Conservation (phyloP, 192 early-diverging fungal species). For the Coemansia asiatica region DNA sequence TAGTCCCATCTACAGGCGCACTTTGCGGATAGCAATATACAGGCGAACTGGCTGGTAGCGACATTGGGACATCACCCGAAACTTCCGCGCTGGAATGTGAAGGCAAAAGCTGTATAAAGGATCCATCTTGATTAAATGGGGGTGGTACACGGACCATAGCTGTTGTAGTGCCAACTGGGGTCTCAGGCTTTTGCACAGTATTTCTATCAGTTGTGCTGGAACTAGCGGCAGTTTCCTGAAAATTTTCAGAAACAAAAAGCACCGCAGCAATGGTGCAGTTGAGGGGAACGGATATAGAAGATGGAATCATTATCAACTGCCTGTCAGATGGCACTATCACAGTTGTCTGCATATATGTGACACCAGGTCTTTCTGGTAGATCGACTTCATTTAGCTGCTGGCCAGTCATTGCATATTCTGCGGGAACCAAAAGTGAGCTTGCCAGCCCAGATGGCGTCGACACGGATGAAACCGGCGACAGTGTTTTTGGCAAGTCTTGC, state of each 20-base stretch:
- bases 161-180: neutral
- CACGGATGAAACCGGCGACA: neutral
- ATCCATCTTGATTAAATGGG: neutral
- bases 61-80: neutral
- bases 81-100: neutral
- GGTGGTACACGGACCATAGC: neutral
- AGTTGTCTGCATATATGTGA: slow-evolving; percentile 19
- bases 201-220: neutral
- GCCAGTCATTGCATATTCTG: slow-evolving; percentile 17
- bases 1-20: neutral
- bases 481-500: neutral
- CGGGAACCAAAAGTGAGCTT: slow-evolving; percentile 4
- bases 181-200: neutral
- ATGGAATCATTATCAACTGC: slow-evolving; percentile 29
- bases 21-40: neutral
- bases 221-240: neutral
- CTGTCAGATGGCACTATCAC: slow-evolving; percentile 29
- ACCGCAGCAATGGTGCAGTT: slow-evolving; percentile 7
- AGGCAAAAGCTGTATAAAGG: neutral
- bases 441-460: neutral
- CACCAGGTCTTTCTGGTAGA: slow-evolving; percentile 16
- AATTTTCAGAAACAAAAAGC: neutral
- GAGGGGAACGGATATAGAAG: slow-evolving; percentile 11
- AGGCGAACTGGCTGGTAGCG: neutral
- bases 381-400: neutral